These are phyloP conservation scores for Mortierella claussenii DNA, from an alignment of 192 early-diverging fungal species.

Conservation along the genomic window DNA sequence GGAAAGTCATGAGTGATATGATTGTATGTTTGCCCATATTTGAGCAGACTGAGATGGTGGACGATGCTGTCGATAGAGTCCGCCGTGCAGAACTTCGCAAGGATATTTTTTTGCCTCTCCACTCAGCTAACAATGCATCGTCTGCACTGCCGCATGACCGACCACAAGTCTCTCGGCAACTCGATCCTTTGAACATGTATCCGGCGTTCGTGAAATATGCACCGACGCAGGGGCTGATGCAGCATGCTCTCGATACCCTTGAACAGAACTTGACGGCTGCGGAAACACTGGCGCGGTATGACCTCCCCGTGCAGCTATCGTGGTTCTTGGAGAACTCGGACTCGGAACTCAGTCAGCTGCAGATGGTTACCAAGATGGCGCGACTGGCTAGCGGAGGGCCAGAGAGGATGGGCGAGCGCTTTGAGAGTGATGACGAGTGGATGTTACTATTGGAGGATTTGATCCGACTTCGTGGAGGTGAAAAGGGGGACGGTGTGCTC, in stretches of 20 bases:
- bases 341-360: constrained; percentile 59
- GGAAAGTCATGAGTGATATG: constrained; percentile 59
- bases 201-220: constrained; percentile 53
- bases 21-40: constrained; percentile 68
- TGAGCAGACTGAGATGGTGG: constrained; percentile 48
- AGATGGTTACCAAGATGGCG: constrained; percentile 70
- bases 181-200: constrained; percentile 50
- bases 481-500: constrained; percentile 60
- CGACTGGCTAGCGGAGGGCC: constrained; percentile 59
- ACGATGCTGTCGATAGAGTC: constrained; percentile 35
- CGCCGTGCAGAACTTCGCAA: constrained; percentile 31
- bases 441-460: constrained; percentile 71
- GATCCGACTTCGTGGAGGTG: constrained; percentile 61
- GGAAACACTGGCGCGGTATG: constrained; percentile 69
- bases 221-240: constrained; percentile 50
- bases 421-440: constrained; percentile 76
- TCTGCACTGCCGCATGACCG: not conserved
- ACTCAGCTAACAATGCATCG: not conserved
- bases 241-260: constrained; percentile 63
- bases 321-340: constrained; percentile 68
- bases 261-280: constrained; percentile 69
- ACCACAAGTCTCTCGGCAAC: constrained; percentile 32
- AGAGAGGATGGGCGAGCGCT: constrained; percentile 62
- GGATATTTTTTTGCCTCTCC: constrained; percentile 28
- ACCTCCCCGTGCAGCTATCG: constrained; percentile 61